Evolutionary conservation across 1,139 yeast genomes (phyloP), one percentile per base, ranked within the genome.

Genomic region (Lodderomyces orthopsilosis): DNA sequence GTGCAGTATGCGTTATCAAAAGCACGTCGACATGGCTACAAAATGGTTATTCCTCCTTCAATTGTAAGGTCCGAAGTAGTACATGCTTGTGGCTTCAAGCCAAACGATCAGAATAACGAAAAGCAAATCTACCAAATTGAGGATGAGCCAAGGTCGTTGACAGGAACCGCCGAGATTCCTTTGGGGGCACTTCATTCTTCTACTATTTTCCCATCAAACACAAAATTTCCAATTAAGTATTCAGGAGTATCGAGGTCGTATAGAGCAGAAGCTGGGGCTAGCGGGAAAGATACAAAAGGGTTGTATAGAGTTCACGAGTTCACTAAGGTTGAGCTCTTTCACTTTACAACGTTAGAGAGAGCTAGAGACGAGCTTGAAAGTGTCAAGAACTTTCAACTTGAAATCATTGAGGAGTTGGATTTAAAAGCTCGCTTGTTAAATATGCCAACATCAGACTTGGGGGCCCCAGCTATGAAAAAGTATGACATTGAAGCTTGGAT

Each of bases 401-500:
- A 75, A 7, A 70, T 93, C 9, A 71, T 93, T 7, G 47, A 58
- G 0, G 82, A 81, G 6, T 69, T 94, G 15, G 98, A 95, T 0
- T 66, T 94, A 4, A 74, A 81, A 28, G 96, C 96, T 2, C 79
- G 90, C 48, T 86, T 93, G 33, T 67, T 93, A 30, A 81, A 86
- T 52, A 90, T 94, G 91, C 97, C 98, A 0, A 81, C 84, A 19
- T 81, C 86, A 48, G 98, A 94, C 58, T 67, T 94, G 41, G 98
- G 98, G 0, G 85, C 96, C 0, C 96, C 98, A 1, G 98, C 98
- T 0, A 79, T 75, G 63, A 84, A 85, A 57, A 94, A 94, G 62
- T 89, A 83, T 57, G 98, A 94, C 56, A 87, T 91, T 44, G 99
- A 94, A 62, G 96, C 94, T 0, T 89, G 96, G 93, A 93, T 94